Conservation (phyloP, 2,329 filamentous ascomycete species). For the Fusarium falciforme region DNA sequence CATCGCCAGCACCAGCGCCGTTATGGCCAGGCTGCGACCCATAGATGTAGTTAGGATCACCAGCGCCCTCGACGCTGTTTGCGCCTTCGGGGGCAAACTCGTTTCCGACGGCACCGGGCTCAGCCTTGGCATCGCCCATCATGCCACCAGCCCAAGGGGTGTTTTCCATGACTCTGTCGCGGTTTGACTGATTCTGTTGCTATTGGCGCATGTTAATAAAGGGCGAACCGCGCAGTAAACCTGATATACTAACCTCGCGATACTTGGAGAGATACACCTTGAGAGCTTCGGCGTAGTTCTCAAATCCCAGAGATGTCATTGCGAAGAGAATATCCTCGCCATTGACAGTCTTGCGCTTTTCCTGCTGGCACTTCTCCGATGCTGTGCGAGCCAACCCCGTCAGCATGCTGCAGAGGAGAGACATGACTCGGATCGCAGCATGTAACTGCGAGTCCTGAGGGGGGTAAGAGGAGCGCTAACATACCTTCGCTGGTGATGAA, state of each 20-base stretch:
- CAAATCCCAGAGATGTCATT: slow-evolving; percentile 98
- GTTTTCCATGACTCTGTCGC: slow-evolving; percentile 53
- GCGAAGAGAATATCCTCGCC: slow-evolving; percentile 98
- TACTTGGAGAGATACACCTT: slow-evolving; percentile 99
- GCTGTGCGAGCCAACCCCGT: slow-evolving; percentile 64
- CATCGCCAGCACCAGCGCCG: slow-evolving; percentile 64
- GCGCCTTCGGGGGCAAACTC: slow-evolving; percentile 59
- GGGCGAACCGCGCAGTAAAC: neutral
- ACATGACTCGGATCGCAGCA: slow-evolving; percentile 25
- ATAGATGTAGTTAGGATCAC: slow-evolving; percentile 64
- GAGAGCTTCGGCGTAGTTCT: slow-evolving; percentile 97
- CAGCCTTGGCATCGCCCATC: slow-evolving; percentile 49
- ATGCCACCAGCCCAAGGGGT: slow-evolving; percentile 47
- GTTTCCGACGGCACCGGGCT: slow-evolving; percentile 44
- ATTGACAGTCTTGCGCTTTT: slow-evolving; percentile 99
- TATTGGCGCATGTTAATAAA: slow-evolving; percentile 32
- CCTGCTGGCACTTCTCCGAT: slow-evolving; percentile 98
- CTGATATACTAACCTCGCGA: slow-evolving; percentile 81
- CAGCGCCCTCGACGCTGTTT: slow-evolving; percentile 54
- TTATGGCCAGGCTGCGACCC: slow-evolving; percentile 67
- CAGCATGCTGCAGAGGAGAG: slow-evolving; percentile 34
- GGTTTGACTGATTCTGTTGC: slow-evolving; percentile 57
- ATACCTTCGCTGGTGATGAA: slow-evolving; percentile 99
- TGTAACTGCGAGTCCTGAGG: slow-evolving; percentile 18
- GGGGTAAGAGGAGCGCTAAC: slow-evolving; percentile 47